phyloP scores from a whole-genome alignment of 2,329 filamentous ascomycete species.

The Rhynchosporium secalis region DNA sequence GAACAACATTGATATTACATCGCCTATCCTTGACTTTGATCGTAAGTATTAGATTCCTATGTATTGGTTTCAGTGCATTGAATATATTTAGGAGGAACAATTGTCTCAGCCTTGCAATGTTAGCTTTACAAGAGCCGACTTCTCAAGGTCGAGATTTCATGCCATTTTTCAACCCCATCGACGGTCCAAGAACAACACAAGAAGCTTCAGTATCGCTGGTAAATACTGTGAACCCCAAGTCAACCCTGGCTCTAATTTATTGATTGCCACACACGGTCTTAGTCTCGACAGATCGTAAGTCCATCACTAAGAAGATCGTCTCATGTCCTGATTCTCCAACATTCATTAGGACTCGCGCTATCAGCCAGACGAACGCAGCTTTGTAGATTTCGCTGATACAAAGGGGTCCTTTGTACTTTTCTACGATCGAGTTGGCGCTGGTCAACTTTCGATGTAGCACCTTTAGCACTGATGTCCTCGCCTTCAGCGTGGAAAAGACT shows the following conservation, averaged over 20 bases:
- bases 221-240: not conserved
- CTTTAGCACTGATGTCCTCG: not conserved
- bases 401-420: slow-evolving; percentile 42
- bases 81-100: not conserved
- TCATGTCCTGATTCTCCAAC: not conserved
- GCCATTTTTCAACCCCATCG: not conserved
- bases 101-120: no score
- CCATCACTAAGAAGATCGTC: not conserved
- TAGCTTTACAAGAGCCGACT: not conserved
- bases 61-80: not conserved
- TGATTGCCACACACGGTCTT: slow-evolving; percentile 7
- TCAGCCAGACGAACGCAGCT: slow-evolving; percentile 39
- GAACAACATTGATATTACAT: not conserved
- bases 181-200: not conserved
- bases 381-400: slow-evolving; percentile 38
- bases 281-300: slow-evolving; percentile 4
- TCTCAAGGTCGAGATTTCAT: not conserved
- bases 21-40: not conserved
- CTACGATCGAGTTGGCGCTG: slow-evolving; percentile 42
- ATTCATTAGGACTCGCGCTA: slow-evolving; percentile 40
- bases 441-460: slow-evolving; percentile 36
- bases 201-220: not conserved
- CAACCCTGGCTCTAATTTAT: not conserved
- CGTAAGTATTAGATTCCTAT: not conserved
- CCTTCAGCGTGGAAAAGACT: no score